Base-by-base conservation (phyloP, 2,329 filamentous ascomycete genomes). In the Ambrosiella beaveri region DNA sequence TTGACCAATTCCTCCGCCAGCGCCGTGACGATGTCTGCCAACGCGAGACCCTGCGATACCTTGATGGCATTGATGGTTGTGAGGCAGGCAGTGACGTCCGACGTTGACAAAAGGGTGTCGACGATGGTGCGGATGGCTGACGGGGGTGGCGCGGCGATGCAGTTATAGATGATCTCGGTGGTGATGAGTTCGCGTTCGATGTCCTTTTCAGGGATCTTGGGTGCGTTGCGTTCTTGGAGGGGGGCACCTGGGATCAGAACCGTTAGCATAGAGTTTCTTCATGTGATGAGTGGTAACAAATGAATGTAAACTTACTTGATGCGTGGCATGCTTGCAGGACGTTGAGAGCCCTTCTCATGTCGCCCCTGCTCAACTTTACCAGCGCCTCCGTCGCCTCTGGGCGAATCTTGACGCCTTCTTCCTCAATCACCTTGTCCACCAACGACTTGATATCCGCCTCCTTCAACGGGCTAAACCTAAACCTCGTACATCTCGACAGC, bases 281-380 rank as follows among this genome's bases (percentile, higher is more conserved):
- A 4, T 27, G 27, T 27, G 27, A 27, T 27, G 5, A 27, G 27
- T 27, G 27, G 27, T 27, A 27, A 27, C 2, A 35, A 50, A 39
- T 15, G 27, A 2, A 41, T 7, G 11, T 3, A 13, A 19, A 69
- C 73, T 75, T 79, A 81, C 88, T 94, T 62, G 89, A 95, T 39
- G 93, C 93, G 68, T 97, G 88, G 64, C 93, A 98, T 7, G 93
- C 93, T 71, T 98, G 93, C 36, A 98, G 75, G 8, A 98, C 93
- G 66, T 98, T 98, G 64, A 98, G 70, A 0, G 93, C 90, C 62
- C 93, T 76, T 66, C 93, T 80, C 93, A 98, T 98, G 67, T 98
- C 93, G 56, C 93, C 93, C 69, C 91, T 94, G 69, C 88, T 94
- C 60, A 98, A 74, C 62, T 76, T 83, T 13, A 98, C 88, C 35